Evolutionary conservation across 2,329 filamentous ascomycete species (phyloP), one percentile per base, ranked within the genome.

Genomic region (Monilinia aucupariae): DNA sequence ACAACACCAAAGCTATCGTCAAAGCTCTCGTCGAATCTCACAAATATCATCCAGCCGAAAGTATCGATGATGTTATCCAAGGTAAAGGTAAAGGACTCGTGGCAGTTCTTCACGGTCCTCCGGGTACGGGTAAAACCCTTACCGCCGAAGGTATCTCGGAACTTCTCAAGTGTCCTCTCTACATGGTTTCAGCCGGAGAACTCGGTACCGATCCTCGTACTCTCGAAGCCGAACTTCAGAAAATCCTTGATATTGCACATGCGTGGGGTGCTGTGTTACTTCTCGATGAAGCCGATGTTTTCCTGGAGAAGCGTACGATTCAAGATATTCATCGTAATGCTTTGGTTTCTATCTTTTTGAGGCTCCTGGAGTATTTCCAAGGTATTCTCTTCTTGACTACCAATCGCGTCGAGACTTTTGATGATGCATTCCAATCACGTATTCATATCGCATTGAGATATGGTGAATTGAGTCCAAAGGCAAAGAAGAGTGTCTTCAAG

Each of bases 301-400:
- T 92, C 76, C 78, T 96, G 12, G 90, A 96, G 78, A 89, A 90
- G 74, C 85, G 91, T 1, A 89, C 90, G 54, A 86, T 91, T 71
- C 87, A 91, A 67, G 90, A 96, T 70, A 87, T 96, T 59, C 88
- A 92, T 72, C 87, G 91, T 64, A 96, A 96, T 69, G 88, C 89
- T 0, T 83, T 94, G 0, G 92, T 96, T 59, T 90, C 87, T 73
- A 91, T 96, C 70, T 96, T 96, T 79, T 78, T 96, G 2, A 86
- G 91, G 0, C 81, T 93, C 63, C 80, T 96, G 0, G 92, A 97
- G 75, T 96, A 96, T 74, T 96, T 96, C 77, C 90, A 96, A 72
- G 92, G 92, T 3, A 96, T 96, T 60, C 75, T 96, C 5, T 96
- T 96, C 78, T 76, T 96, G 32, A 96, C 92, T 0, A 96, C 92